Conservation (phyloP, 2,329 filamentous ascomycete genomes). For the Arthrinium phaeospermum region DNA sequence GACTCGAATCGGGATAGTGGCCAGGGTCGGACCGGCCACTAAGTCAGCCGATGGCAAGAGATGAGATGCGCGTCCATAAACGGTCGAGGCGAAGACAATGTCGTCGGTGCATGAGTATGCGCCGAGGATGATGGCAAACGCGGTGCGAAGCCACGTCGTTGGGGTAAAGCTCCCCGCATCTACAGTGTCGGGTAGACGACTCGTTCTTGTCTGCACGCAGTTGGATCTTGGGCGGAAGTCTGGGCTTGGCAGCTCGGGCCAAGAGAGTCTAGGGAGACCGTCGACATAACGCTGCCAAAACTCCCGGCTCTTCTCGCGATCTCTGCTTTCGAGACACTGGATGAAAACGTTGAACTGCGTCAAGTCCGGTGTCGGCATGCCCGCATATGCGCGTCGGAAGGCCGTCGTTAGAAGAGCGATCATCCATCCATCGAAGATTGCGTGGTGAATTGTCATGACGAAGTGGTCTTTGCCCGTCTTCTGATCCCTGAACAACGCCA, state of each 20-base stretch:
- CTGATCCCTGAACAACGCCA: not conserved
- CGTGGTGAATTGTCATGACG: constrained; percentile 22
- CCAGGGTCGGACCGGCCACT: not conserved
- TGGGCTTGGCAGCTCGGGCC: not conserved
- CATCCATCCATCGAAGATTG: constrained; percentile 24
- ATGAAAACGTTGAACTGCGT: constrained; percentile 1
- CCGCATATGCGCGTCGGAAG: not conserved
- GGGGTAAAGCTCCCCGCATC: not conserved
- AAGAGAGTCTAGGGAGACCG: not conserved
- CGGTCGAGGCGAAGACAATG: not conserved
- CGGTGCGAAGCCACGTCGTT: not conserved
- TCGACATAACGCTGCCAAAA: constrained; percentile 2
- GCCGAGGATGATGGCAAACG: not conserved
- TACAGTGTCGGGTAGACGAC: not conserved
- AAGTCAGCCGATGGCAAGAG: not conserved
- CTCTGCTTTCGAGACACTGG: not conserved
- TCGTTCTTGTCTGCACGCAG: constrained; percentile 3
- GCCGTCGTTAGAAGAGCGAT: constrained; percentile 17
- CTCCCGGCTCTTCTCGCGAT: not conserved
- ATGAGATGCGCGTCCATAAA: not conserved
- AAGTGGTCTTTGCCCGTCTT: constrained; percentile 19
- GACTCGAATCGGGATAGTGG: not conserved
- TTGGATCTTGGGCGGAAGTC: constrained; percentile 15
- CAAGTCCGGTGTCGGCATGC: not conserved
- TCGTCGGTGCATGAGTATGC: not conserved